Evolutionary conservation across 176 grass and related monocot species (phyloP).

Genomic region (Hsuehochloa calcarea): DNA sequence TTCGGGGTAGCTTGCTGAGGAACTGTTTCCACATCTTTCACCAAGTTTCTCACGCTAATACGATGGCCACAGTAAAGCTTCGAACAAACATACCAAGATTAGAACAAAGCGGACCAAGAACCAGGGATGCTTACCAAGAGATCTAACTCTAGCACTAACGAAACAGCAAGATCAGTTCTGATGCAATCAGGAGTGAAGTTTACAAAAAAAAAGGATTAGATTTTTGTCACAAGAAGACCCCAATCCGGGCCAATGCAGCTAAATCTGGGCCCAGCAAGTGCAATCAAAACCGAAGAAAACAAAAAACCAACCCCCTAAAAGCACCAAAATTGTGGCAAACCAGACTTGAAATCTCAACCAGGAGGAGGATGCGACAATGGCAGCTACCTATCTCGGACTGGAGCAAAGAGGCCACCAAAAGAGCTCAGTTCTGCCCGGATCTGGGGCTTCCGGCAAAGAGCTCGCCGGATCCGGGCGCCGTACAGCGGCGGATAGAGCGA

Average conservation of each 20-base stretch:
- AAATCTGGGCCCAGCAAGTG: constrained; percentile 31
- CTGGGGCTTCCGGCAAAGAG: constrained; percentile 9
- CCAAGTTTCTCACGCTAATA: constrained; percentile 8
- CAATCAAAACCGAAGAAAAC: not conserved
- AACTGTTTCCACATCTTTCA: constrained; percentile 86
- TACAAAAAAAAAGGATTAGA: not conserved
- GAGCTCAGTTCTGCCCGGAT: constrained; percentile 37
- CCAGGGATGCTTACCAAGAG: not conserved
- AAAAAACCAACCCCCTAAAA: not conserved
- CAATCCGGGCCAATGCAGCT: constrained; percentile 34
- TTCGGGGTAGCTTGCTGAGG: constrained; percentile 88
- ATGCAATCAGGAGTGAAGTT: not conserved
- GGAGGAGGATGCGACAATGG: not conserved
- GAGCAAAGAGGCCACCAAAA: not conserved
- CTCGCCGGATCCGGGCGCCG: constrained; percentile 44
- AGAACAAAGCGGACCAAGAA: constrained; percentile 2
- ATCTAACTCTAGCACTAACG: not conserved
- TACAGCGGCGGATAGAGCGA: not conserved
- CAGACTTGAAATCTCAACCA: not conserved
- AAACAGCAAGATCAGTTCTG: not conserved
- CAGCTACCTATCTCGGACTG: not conserved
- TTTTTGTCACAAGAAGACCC: not conserved
- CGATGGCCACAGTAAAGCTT: constrained; percentile 24
- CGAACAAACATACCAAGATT: not conserved
- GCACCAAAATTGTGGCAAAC: not conserved